Base-by-base conservation (phyloP, 768 basidiomycete genomes). In the Trametes cubensis region DNA sequence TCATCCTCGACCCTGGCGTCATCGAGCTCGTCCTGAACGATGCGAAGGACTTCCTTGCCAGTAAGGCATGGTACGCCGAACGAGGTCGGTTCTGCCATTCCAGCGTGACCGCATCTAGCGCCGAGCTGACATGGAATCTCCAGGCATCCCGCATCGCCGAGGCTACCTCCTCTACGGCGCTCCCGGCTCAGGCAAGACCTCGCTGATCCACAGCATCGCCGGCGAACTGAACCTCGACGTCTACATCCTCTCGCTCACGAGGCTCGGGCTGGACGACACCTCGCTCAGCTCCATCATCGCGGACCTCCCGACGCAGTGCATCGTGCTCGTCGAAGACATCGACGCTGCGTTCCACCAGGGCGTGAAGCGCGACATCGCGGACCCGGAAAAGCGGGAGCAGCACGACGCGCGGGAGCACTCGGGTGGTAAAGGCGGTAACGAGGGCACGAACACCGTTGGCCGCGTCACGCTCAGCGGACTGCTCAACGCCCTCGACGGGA, bases 241-340 rank as follows among this genome's bases (percentile, higher is more conserved):
- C 26, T 92, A 90, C 72, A 82, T 90, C 50, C 72, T 93, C 45
- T 85, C 88, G 0, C 81, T 92, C 13, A 85, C 88, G 3, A 82
- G 85, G 20, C 65, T 74, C 11, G 85, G 86, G 15, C 71, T 92
- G 46, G 88, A 90, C 66, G 90, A 92, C 69, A 75, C 78, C 0
- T 71, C 75, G 8, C 80, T 91, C 26, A 80, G 76, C 57, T 79
- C 83, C 41, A 77, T 90, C 44, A 83, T 91, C 63, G 77, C 81
- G 7, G 78, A 80, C 2, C 78, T 92, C 2, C 90, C 91, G n/a
- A 81, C 85, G 59, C 80, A 81, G 67, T 90, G 87, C 67, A 88
- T 93, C 61, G 85, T 86, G 5, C 78, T 94, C 38, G 90, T 93
- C 84, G 90, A 93, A 72, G 92, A 93, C 69, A 87, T 93, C 58